Percentiles rank a stretch among this genome's conserved stretches.
Conservation (phyloP, 2,329 filamentous ascomycete species). For the Didymosphaeria variabile region DNA sequence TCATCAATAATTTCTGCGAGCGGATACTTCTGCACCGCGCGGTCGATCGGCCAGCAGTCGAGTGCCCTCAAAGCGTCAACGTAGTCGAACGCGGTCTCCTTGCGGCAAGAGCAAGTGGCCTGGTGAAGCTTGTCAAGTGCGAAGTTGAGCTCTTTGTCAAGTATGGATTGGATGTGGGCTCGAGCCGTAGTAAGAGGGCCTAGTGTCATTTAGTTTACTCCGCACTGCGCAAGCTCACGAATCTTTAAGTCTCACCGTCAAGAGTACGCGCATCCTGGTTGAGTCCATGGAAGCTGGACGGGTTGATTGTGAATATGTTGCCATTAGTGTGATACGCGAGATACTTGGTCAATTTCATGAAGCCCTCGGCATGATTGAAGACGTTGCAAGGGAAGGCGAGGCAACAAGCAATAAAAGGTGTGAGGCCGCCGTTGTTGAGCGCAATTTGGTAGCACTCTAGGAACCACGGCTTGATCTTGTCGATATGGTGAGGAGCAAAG, state of each 20-base stretch:
- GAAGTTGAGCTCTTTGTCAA: conserved; percentile 22
- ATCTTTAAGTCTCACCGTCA: conserved; percentile 19
- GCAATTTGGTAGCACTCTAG: conserved; percentile 21
- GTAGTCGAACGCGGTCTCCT: conserved; percentile 30
- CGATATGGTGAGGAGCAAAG: conserved; percentile 20
- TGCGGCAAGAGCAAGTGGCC: conserved; percentile 25
- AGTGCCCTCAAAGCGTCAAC: conserved; percentile 21
- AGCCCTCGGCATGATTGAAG: conserved; percentile 29
- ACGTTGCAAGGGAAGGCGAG: conserved; percentile 26
- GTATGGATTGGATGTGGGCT: conserved; percentile 20
- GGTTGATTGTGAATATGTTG: conserved; percentile 20
- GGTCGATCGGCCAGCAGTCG: conserved; percentile 25
- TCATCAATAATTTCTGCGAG: conserved; percentile 22
- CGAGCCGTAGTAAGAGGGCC: conserved; percentile 25
- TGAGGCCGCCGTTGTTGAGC: conserved; percentile 20
- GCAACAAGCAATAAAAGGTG: conserved; percentile 20
- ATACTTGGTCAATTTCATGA: conserved; percentile 32
- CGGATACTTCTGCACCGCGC: conserved; percentile 18
- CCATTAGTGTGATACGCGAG: conserved; percentile 27
- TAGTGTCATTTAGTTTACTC: conserved; percentile 8
- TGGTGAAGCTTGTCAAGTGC: conserved; percentile 24
- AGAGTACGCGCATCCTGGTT: conserved; percentile 21
- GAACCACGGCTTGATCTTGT: conserved; percentile 28
- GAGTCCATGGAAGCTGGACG: conserved; percentile 19
- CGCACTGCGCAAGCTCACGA: background rate